Evolutionary conservation across 345 rosid species (phyloP), one percentile per base, ranked within the genome.

Genomic region (Sisymbrium irio): DNA sequence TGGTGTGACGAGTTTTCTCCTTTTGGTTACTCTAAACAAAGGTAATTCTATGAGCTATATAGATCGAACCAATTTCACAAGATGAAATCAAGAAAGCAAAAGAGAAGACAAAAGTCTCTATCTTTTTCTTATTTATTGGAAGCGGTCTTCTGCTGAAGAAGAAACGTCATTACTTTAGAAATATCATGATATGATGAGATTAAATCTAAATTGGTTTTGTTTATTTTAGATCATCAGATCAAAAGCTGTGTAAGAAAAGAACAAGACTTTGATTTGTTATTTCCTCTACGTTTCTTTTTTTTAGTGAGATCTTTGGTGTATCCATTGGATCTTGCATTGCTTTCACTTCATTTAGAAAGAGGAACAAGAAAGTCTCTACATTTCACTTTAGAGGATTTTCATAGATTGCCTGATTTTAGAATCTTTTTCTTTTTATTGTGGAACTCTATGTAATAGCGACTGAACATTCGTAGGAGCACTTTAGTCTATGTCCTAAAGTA

Each of bases 361-460:
- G 30, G 14, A 64, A 19, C 63, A 13, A 56, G 7, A 74, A 65
- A 65, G 70, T 73, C 64, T 51, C 18, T 44, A 30, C 45, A 46
- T 76, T 40, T 76, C 64, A 53, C 42, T 66, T 44, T 3, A 19
- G 30, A 46, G 51, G 40, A 53, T 41, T 59, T 59, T 69, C 61
- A 9, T 46, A 50, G 53, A 47, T 79, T 76, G 71, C 54, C 62
- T 64, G 40, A 67, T 50, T 28, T 61, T 69, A 50, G 30, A 65
- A 46, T 62, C 7, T 65, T 51, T 25, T 50, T 12, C 30, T 28
- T 51, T 30, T 9, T 13, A 44, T 30, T 46, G 33, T 11, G 33
- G 75, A 78, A 74, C 79, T 80, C 61, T 73, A 39, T 22, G 14
- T 78, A 77, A 81, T 71, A 81, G 83, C 41, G 83, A 76, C 82